A percentile compares a stretch with the other conserved stretches of the same genome.
These are phyloP conservation scores for Xerocomus spinulosus DNA, from an alignment of 768 basidiomycete species.

Conservation along the genomic window DNA sequence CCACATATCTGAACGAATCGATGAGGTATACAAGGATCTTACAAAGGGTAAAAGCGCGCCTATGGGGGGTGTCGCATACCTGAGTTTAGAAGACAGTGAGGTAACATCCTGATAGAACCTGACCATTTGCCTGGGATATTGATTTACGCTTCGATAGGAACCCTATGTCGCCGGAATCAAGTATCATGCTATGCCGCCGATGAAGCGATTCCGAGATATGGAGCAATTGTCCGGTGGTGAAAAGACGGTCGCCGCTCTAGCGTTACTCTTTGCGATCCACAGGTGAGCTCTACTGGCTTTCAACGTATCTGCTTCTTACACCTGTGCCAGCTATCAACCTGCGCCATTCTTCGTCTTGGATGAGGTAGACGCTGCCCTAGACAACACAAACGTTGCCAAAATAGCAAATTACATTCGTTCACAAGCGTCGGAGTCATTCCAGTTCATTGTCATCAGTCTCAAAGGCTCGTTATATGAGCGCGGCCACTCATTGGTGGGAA, in stretches of 20 bases:
- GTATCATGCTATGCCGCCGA: conserved; percentile 99
- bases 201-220: conserved; percentile 99
- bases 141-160: conserved; percentile 44
- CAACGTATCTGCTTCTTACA: not conserved
- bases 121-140: conserved; percentile 3
- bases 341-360: conserved; percentile 99
- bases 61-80: conserved; percentile 94
- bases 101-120: conserved; percentile 45
- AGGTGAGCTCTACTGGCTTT: conserved; percentile 44
- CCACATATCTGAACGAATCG: conserved; percentile 93
- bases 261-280: conserved; percentile 93
- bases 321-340: conserved; percentile 72
- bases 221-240: conserved; percentile 98
- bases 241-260: conserved; percentile 97
- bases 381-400: conserved; percentile 98
- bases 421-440: conserved; percentile 81
- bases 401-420: conserved; percentile 89
- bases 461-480: conserved; percentile 91
- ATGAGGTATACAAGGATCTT: conserved; percentile 94
- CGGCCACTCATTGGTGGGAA: conserved; percentile 86
- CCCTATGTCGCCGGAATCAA: conserved; percentile 89
- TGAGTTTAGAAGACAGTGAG: conserved; percentile 93
- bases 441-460: conserved; percentile 96
- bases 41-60: conserved; percentile 93
- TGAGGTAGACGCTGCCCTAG: conserved; percentile 95